Conservation (phyloP, 148 eudicot genomes). For the Dianthus caryophyllus region DNA sequence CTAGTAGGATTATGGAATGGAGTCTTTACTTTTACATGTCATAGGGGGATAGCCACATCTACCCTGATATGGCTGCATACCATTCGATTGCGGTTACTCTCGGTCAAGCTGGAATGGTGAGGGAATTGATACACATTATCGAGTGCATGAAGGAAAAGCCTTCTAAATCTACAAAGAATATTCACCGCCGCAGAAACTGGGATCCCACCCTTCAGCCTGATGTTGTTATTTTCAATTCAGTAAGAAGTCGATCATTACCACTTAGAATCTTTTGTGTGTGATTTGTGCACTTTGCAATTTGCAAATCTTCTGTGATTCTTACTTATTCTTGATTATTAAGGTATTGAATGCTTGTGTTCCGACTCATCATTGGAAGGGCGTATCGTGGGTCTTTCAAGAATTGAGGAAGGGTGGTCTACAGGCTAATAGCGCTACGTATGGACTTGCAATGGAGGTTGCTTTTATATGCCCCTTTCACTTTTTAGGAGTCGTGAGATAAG, state of each 20-base stretch:
- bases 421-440: conserved; percentile 85
- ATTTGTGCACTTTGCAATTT: neutral
- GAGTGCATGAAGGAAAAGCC: conserved; percentile 78
- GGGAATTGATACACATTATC: conserved; percentile 61
- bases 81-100: conserved; percentile 78
- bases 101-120: conserved; percentile 90
- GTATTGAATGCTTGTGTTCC: conserved; percentile 87
- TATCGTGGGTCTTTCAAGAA: conserved; percentile 89
- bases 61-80: conserved; percentile 97
- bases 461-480: neutral
- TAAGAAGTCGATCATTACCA: conserved; percentile 34
- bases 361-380: conserved; percentile 85
- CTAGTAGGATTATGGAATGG: conserved; percentile 21
- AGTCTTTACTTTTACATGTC: conserved; percentile 27
- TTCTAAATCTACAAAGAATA: conserved; percentile 50
- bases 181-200: conserved; percentile 56
- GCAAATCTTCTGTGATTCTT: neutral
- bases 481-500: neutral
- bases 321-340: conserved; percentile 31
- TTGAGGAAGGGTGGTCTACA: conserved; percentile 62
- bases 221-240: conserved; percentile 77
- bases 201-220: conserved; percentile 85
- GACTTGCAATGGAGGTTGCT: conserved; percentile 96
- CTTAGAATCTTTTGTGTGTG: neutral
- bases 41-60: conserved; percentile 76